These are phyloP conservation scores for Glonium stellatum DNA, from an alignment of 495 filamentous ascomycete species.

Conservation along the genomic window DNA sequence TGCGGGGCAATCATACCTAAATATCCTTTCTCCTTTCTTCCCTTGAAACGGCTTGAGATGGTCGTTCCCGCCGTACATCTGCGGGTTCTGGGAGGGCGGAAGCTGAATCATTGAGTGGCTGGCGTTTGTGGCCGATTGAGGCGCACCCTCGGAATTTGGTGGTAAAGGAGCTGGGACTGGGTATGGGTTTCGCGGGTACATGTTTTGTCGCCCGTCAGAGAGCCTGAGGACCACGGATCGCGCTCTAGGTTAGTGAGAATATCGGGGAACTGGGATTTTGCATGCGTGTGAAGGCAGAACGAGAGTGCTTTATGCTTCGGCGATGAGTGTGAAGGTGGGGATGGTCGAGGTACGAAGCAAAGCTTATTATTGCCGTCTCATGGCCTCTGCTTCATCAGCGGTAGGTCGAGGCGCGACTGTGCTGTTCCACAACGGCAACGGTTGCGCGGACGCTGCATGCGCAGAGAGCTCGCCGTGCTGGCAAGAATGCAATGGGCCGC, in stretches of 20 bases:
- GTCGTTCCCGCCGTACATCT: neutral
- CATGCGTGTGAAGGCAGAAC: neutral
- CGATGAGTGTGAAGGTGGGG: neutral
- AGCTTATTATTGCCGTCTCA: constrained; percentile 5
- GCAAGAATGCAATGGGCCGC: neutral
- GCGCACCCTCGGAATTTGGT: neutral
- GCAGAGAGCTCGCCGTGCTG: too few species aligned
- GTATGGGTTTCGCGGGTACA: constrained; percentile 6
- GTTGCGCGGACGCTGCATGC: too few species aligned
- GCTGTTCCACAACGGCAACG: too few species aligned
- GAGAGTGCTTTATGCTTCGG: neutral
- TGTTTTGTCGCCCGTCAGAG: neutral
- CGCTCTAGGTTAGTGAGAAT: neutral
- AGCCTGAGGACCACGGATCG: neutral
- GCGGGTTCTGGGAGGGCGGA: neutral
- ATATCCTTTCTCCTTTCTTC: constrained; percentile 1
- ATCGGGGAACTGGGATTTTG: neutral
- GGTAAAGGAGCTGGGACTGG: constrained; percentile 2
- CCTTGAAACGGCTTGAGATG: constrained; percentile 5
- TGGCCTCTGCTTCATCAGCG: neutral
- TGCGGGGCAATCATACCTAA: neutral
- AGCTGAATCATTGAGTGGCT: neutral
- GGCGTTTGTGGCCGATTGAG: neutral
- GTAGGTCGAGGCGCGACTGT: neutral
- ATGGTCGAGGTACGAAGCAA: neutral